These are phyloP conservation scores for Lecanosticta acicola DNA, from an alignment of 2,329 filamentous ascomycete genomes.

Conservation along the genomic window DNA sequence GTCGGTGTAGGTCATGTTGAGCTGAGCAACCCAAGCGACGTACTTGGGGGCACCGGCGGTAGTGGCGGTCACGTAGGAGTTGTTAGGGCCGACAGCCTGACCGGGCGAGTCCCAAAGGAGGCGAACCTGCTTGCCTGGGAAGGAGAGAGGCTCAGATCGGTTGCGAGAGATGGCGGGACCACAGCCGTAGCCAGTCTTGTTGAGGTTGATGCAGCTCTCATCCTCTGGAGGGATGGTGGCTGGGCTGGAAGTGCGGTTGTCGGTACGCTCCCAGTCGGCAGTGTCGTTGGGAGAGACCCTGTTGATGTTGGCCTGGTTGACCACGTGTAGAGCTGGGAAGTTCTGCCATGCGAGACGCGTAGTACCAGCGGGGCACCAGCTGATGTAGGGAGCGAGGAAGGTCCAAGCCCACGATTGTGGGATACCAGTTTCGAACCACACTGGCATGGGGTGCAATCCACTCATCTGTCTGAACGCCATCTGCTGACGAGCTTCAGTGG, in stretches of 20 bases:
- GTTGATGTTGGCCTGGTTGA: constrained; percentile 72
- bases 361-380: constrained; percentile 64
- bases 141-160: constrained; percentile 64
- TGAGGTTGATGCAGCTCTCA: constrained; percentile 55
- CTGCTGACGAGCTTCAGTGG: constrained; percentile 75
- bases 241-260: constrained; percentile 53
- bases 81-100: constrained; percentile 67
- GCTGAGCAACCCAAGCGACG: constrained; percentile 70
- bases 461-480: constrained; percentile 78
- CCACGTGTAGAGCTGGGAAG: constrained; percentile 64
- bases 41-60: constrained; percentile 56
- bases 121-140: constrained; percentile 65
- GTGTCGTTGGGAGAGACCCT: constrained; percentile 59
- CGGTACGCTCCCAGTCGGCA: constrained; percentile 58
- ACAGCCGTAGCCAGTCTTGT: constrained; percentile 53
- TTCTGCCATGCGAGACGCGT: constrained; percentile 80
- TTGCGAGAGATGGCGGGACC: constrained; percentile 62
- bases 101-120: constrained; percentile 69
- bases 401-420: constrained; percentile 85
- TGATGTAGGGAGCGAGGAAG: constrained; percentile 73
- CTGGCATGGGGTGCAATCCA: constrained; percentile 73
- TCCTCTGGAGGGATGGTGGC: constrained; percentile 42
- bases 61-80: constrained; percentile 66
- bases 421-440: constrained; percentile 74
- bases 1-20: constrained; percentile 51